Base-by-base conservation (phyloP, 371 early-diverging fungal genomes). In the Rhizopus stolonifer region DNA sequence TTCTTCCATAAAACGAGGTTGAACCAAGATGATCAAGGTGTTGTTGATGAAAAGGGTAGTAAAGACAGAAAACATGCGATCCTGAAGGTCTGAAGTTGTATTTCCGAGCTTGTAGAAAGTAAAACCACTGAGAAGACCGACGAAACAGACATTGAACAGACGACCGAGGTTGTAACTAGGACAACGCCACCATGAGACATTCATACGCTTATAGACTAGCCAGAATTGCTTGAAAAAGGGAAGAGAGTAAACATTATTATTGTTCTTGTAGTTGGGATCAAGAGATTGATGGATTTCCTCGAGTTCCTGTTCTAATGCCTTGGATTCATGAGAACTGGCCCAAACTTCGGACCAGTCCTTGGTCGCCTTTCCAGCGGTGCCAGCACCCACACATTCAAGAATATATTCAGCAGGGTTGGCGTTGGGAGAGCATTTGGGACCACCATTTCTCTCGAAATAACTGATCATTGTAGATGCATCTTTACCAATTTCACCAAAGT, bases 381-480 rank as follows among this genome's bases (percentile, higher is more conserved):
- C 75, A 24, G 84, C 81, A 64, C 85, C 84, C 22, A 84, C 83
- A 17, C 74, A 80, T 46, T 85, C 85, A 29, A 88, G 69, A 46
- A 86, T 84, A 49, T 86, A 86, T 64, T 88, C 88, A 44, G 88
- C 88, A 31, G 85, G 85, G 50, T 88, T 86, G 23, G 80, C 86
- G 15, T 52, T 61, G 9, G 80, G 74, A 0, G 78, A 74, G 50
- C 84, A 85, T 44, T 64, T 67, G 45, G 77, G 77, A 1, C 81
- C 86, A 48, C 86, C 86, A 33, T 81, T 76, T 15, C 58, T 44
- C 61, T 84, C 85, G 62, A 86, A 88, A 65, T 89, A 86, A 4
- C 72, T 58, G 42, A 80, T 73, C 72, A 85, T 69, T 8, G 65
- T 67, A 17, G 59, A 44, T 34, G 77, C 74, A 47, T 85, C 79